Conservation (phyloP, 2,329 filamentous ascomycete species). For the Tolypocladium pustulatum region DNA sequence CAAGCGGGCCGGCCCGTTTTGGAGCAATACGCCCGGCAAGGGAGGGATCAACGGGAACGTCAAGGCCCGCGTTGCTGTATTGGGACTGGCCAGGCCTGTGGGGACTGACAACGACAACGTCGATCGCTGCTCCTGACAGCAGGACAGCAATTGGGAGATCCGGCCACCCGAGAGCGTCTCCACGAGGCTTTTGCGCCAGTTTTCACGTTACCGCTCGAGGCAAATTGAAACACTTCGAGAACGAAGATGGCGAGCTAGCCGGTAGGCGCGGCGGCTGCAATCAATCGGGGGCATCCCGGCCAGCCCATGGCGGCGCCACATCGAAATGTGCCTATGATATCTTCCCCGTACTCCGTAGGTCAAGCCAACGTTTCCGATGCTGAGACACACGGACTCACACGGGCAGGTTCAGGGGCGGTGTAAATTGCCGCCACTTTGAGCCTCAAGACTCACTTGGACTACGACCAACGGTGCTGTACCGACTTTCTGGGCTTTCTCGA, state of each 20-base stretch:
- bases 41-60: background rate
- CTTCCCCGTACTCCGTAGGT: background rate
- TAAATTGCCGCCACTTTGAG: background rate
- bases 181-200: background rate
- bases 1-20: conserved; percentile 1
- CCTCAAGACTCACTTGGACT: background rate
- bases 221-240: background rate
- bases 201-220: background rate
- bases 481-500: background rate
- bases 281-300: background rate
- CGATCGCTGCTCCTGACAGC: background rate
- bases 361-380: background rate
- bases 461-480: background rate
- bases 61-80: background rate
- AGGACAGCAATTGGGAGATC: background rate
- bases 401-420: background rate
- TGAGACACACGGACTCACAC: background rate
- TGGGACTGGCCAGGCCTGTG: background rate
- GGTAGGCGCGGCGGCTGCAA: background rate
- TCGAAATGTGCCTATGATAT: background rate
- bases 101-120: background rate
- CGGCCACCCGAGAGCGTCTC: background rate
- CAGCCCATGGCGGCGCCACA: background rate
- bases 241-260: background rate
- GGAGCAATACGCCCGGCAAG: background rate